phyloP scores from a whole-genome alignment of 495 filamentous ascomycete genomes.

The Xylaria telfairii region DNA sequence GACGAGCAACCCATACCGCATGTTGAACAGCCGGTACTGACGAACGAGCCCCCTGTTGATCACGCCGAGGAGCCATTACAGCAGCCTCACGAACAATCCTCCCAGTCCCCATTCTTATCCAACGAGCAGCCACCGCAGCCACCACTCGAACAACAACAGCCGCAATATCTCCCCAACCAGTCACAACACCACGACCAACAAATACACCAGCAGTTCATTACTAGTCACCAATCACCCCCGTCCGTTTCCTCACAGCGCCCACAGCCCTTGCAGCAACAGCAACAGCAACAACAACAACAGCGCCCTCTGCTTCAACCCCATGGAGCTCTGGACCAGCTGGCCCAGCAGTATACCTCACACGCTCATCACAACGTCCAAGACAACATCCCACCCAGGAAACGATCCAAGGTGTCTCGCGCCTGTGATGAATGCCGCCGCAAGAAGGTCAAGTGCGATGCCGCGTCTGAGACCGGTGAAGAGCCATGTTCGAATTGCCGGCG shows the following conservation, averaged over 20 bases:
- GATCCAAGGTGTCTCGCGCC: slow-evolving; percentile 90
- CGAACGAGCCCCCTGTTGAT: slow-evolving; percentile 28
- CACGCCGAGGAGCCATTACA: slow-evolving; percentile 10
- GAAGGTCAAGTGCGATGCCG: slow-evolving; percentile 95
- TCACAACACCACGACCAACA: slow-evolving; percentile 29
- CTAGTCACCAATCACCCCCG: slow-evolving; percentile 34
- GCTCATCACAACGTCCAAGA: slow-evolving; percentile 52
- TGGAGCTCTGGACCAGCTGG: slow-evolving; percentile 33
- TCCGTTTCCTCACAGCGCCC: slow-evolving; percentile 37
- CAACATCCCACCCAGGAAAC: slow-evolving; percentile 74
- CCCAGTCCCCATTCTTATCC: slow-evolving; percentile 20
- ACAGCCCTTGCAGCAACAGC: slow-evolving; percentile 35
- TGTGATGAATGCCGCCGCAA: slow-evolving; percentile 96
- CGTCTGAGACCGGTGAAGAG: slow-evolving; percentile 75
- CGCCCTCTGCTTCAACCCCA: slow-evolving; percentile 42
- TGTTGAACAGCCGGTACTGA: slow-evolving; percentile 28
- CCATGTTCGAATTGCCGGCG: slow-evolving; percentile 88
- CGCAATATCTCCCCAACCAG: slow-evolving; percentile 32
- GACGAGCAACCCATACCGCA: slow-evolving; percentile 28
- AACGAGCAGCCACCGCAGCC: slow-evolving; percentile 36
- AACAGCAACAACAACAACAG: slow-evolving; percentile 26
- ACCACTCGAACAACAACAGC: slow-evolving; percentile 29
- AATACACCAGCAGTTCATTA: slow-evolving; percentile 36
- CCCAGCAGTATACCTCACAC: slow-evolving; percentile 23
- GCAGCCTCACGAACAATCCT: slow-evolving; percentile 12